These are phyloP conservation scores for Gossypium schwendimanii DNA, from an alignment of 441 rosid genomes.

Conservation along the genomic window DNA sequence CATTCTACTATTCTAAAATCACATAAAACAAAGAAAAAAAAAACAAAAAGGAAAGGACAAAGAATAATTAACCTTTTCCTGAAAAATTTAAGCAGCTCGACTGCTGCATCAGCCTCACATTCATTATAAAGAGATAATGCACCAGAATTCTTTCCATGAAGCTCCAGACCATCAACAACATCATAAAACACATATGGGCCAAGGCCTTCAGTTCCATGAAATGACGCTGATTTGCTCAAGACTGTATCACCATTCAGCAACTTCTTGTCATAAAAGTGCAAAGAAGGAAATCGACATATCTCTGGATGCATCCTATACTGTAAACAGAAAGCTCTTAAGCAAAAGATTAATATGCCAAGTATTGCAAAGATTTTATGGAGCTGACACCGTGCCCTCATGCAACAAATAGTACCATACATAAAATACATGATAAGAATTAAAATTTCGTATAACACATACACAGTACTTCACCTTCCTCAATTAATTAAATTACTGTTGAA, in stretches of 20 bases:
- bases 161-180: slow-evolving; percentile 75
- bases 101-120: slow-evolving; percentile 87
- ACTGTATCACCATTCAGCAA: slow-evolving; percentile 71
- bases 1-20: slow-evolving; percentile 6
- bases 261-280: slow-evolving; percentile 82
- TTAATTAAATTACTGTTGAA: not conserved
- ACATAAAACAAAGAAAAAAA: not conserved
- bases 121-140: slow-evolving; percentile 74
- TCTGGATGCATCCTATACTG: slow-evolving; percentile 99
- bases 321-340: slow-evolving; percentile 13
- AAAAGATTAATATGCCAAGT: slow-evolving; percentile 4
- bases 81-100: slow-evolving; percentile 66
- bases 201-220: slow-evolving; percentile 62
- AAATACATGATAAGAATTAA: not conserved
- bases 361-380: slow-evolving; percentile 11
- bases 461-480: not conserved
- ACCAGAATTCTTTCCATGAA: slow-evolving; percentile 69
- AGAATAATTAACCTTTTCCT: slow-evolving; percentile 41
- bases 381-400: not conserved
- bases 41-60: not conserved
- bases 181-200: slow-evolving; percentile 85
- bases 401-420: not conserved
- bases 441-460: not conserved
- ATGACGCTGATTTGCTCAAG: slow-evolving; percentile 61
- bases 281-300: slow-evolving; percentile 79